Conservation (phyloP, 2,329 filamentous ascomycete species). For the Emergomyces orientalis region DNA sequence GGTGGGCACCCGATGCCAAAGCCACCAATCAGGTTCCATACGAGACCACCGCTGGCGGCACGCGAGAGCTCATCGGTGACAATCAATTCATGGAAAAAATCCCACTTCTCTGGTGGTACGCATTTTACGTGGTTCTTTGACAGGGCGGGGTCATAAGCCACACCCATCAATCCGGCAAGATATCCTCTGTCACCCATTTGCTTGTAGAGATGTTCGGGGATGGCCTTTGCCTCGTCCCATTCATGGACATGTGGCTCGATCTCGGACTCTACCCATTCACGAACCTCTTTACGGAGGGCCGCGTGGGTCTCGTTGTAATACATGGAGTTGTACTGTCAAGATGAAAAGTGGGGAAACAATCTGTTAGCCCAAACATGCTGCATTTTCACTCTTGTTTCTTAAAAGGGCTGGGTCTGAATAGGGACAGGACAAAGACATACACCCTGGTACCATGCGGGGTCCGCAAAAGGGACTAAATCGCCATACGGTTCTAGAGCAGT, state of each 20-base stretch:
- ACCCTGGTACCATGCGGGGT: constrained; percentile 90
- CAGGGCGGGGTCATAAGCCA: constrained; percentile 66
- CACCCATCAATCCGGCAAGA: constrained; percentile 77
- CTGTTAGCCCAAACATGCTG: not conserved
- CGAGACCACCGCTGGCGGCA: constrained; percentile 78
- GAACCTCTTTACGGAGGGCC: constrained; percentile 79
- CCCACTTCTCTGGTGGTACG: constrained; percentile 83
- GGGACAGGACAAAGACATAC: constrained; percentile 45
- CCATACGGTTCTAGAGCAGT: constrained; percentile 76
- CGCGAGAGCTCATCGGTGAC: constrained; percentile 91
- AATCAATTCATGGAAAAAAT: constrained; percentile 96
- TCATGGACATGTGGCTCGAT: constrained; percentile 88
- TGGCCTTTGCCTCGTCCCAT: constrained; percentile 92
- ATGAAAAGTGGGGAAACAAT: not conserved
- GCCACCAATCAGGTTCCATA: constrained; percentile 96
- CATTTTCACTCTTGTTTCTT: not conserved
- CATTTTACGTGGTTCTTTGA: constrained; percentile 62
- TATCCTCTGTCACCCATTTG: constrained; percentile 91
- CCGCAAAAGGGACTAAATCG: constrained; percentile 77
- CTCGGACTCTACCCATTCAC: constrained; percentile 81
- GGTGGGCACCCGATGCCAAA: constrained; percentile 92
- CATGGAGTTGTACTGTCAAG: constrained; percentile 72
- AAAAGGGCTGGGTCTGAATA: not conserved
- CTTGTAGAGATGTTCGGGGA: constrained; percentile 85
- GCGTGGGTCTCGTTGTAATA: constrained; percentile 95